Base-by-base conservation (phyloP, 2,329 filamentous ascomycete species). In the Calonectria fujianensis region DNA sequence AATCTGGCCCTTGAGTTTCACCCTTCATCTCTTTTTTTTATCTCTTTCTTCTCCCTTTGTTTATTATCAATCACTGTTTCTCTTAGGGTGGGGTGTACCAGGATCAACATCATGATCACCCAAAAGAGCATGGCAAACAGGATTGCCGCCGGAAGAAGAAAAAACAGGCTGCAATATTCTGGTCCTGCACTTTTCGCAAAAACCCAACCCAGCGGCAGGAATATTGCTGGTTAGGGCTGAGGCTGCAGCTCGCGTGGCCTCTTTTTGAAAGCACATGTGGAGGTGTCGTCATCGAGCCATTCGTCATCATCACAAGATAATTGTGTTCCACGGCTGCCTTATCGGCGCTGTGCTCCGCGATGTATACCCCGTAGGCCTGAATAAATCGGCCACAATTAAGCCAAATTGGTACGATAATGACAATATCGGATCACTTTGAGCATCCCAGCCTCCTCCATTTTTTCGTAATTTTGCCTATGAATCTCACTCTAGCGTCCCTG, bases 241-340 rank as follows among this genome's bases (percentile, higher is more conserved):
- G 20, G 20, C 39, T 73, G 18, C 51, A 35, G 57, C 57, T 69
- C 35, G 71, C 27, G 57, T 70, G 51, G 41, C 29, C 35, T 61
- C 50, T 59, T 32, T 71, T 71, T 73, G 75, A 68, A 63, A 74
- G 74, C 45, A n/a, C 54, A 69, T 67, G 63, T 51, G 70, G 54
- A 59, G 31, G 71, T 76, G 79, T 80, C 79, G 79, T 80, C 79
- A 80, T 80, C 76, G 79, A 77, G 75, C 77, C 76, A 57, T 77
- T 80, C 76, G 64, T 74, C 74, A 77, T 67, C 45, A 48, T 37
- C 61, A 37, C 39, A 31, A 13, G n/a, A 31, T 16, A 61, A 35
- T 39, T 10, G 52, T 20, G 31, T 51, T 39, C 41, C 20, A 24
- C 45, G 11, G 57, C 5, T 63, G 37, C 57, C 57, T 63, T 24